A percentile compares a stretch with the other conserved stretches of the same genome.
phyloP scores from a whole-genome alignment of 2,329 filamentous ascomycete species.

The Whalleya microplaca region DNA sequence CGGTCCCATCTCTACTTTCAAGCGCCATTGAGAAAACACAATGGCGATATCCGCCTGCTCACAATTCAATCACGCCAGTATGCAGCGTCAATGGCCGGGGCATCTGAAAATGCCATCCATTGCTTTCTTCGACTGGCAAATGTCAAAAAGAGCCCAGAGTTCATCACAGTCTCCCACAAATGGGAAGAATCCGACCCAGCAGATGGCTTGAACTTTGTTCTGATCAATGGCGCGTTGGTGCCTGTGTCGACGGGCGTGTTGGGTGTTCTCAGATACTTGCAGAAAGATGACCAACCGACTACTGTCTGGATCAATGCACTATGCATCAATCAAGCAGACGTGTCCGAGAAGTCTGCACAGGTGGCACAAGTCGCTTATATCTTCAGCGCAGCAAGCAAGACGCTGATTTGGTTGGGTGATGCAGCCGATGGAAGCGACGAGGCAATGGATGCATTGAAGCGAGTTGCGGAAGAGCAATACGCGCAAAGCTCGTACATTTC shows the following conservation, averaged over 20 bases:
- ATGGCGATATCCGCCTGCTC: conserved; percentile 29
- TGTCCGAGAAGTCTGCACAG: conserved; percentile 28
- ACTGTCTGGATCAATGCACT: conserved; percentile 33
- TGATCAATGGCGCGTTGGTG: conserved; percentile 24
- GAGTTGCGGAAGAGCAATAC: conserved; percentile 23
- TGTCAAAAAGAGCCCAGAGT: conserved; percentile 19
- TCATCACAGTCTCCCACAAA: conserved; percentile 25
- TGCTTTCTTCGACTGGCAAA: conserved; percentile 28
- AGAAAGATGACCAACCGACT: conserved; percentile 16
- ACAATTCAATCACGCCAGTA: conserved; percentile 29
- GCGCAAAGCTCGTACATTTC: conserved; percentile 20
- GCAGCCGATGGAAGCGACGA: conserved; percentile 24
- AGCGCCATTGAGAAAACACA: conserved; percentile 24
- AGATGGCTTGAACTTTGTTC: conserved; percentile 17
- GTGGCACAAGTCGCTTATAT: conserved; percentile 23
- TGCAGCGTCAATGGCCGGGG: conserved; percentile 15
- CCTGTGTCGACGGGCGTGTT: conserved; percentile 21
- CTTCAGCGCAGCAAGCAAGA: conserved; percentile 19
- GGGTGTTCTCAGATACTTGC: conserved; percentile 14
- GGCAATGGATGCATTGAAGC: conserved; percentile 26
- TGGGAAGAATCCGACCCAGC: conserved; percentile 14
- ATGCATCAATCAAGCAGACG: conserved; percentile 31
- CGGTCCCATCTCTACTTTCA: conserved; percentile 30
- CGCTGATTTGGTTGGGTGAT: conserved; percentile 26
- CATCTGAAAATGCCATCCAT: conserved; percentile 18